phyloP scores from a whole-genome alignment of 805 yeast genomes.

The Tetrapisispora nanseiensis region DNA sequence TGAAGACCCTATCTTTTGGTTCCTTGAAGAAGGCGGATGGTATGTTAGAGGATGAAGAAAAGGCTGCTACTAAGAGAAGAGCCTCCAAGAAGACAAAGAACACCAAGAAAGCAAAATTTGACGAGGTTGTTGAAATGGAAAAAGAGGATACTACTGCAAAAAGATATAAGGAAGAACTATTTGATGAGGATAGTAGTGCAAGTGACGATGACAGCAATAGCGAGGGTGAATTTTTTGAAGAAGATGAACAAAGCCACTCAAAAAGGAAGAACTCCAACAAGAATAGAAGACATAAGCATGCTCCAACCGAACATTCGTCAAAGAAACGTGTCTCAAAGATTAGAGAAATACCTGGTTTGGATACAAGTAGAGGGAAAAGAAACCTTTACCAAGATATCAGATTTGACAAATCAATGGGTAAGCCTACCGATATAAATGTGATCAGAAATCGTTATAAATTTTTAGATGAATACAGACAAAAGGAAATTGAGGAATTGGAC shows the following conservation, averaged over 20 bases:
- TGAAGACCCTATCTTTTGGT: constrained; percentile 52
- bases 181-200: constrained; percentile 9
- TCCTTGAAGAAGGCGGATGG: constrained; percentile 50
- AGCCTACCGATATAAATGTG: constrained; percentile 58
- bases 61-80: neutral
- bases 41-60: constrained; percentile 29
- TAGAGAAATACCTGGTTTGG: constrained; percentile 66
- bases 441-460: constrained; percentile 75
- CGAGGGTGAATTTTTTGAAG: constrained; percentile 3
- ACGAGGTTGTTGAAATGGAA: neutral
- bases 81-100: constrained; percentile 4
- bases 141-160: constrained; percentile 3
- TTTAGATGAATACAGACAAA: constrained; percentile 72
- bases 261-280: neutral
- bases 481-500: constrained; percentile 57
- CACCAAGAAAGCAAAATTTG: constrained; percentile 9
- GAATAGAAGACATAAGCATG: constrained; percentile 58
- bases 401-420: constrained; percentile 84
- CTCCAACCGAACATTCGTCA: constrained; percentile 73
- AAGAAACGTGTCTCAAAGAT: constrained; percentile 60
- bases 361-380: constrained; percentile 26
- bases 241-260: constrained; percentile 9
- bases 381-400: constrained; percentile 69
- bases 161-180: constrained; percentile 11
- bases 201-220: neutral